Conservation (phyloP, 2,329 filamentous ascomycete genomes). For the Pyrenophora tritici-repentis region DNA sequence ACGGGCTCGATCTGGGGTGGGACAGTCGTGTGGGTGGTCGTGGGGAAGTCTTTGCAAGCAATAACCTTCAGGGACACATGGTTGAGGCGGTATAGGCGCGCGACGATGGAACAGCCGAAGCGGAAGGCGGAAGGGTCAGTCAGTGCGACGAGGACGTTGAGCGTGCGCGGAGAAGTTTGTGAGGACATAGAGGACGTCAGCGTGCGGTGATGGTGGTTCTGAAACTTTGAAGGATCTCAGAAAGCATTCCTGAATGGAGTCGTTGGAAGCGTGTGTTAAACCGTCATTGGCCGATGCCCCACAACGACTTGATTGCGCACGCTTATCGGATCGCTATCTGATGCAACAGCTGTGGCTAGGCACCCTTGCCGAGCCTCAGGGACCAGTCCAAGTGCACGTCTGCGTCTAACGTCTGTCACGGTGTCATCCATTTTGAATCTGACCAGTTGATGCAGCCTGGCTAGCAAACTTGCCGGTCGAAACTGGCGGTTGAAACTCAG, state of each 20-base stretch:
- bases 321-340: background rate
- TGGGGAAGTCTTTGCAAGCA: conserved; percentile 34
- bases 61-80: conserved; percentile 57
- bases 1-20: conserved; percentile 35
- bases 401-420: background rate
- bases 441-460: no score
- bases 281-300: conserved; percentile 30
- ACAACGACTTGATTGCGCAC: background rate
- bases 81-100: conserved; percentile 70
- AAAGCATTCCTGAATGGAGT: background rate
- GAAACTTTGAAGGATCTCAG: conserved; percentile 4
- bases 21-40: conserved; percentile 26
- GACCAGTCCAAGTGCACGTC: background rate
- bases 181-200: conserved; percentile 25
- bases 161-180: conserved; percentile 29
- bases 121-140: conserved; percentile 69
- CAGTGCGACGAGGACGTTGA: conserved; percentile 65
- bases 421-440: no score
- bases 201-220: conserved; percentile 9
- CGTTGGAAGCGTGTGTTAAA: conserved; percentile 18
- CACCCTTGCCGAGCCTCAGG: background rate
- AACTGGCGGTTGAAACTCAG: no score
- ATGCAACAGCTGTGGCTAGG: conserved; percentile 1
- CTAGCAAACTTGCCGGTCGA: no score
- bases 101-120: conserved; percentile 68